Conservation (phyloP, 805 yeast genomes). For the Wickerhamomyces queroliae region DNA sequence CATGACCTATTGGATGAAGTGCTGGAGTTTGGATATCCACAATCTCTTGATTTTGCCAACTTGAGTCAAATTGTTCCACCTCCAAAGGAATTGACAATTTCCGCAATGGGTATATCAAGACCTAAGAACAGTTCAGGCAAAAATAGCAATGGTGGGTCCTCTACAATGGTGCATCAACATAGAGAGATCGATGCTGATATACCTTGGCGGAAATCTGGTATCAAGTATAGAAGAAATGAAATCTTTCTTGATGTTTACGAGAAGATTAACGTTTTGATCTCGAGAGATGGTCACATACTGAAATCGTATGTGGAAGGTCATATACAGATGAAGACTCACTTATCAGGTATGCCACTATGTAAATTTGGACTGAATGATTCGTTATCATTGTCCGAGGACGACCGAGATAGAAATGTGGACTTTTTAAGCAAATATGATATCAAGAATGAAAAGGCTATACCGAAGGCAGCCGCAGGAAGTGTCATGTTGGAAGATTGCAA, state of each 20-base stretch:
- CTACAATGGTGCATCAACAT: not conserved
- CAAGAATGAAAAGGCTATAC: conserved; percentile 25
- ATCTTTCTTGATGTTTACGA: conserved; percentile 73
- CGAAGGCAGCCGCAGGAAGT: conserved; percentile 39
- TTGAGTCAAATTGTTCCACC: conserved; percentile 31
- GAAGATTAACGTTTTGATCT: conserved; percentile 63
- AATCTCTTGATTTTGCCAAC: conserved; percentile 46
- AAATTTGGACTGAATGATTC: conserved; percentile 71
- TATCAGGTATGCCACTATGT: conserved; percentile 82
- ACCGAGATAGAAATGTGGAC: conserved; percentile 17
- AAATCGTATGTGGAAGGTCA: conserved; percentile 74
- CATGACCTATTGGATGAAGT: conserved; percentile 77
- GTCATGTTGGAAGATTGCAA: conserved; percentile 70
- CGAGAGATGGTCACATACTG: conserved; percentile 56
- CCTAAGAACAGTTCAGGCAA: not conserved
- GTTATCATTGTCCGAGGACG: conserved; percentile 20
- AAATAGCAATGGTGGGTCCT: no score
- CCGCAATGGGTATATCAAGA: conserved; percentile 20
- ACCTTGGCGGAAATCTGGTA: conserved; percentile 68
- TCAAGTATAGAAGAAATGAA: conserved; percentile 79
- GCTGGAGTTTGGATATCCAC: conserved; percentile 75
- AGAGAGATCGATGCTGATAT: conserved; percentile 10
- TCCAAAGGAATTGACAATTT: conserved; percentile 10
- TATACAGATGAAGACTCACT: conserved; percentile 61
- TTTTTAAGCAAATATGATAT: conserved; percentile 22